phyloP scores from a whole-genome alignment of 805 yeast genomes.

The Starmerella bacillaris region DNA sequence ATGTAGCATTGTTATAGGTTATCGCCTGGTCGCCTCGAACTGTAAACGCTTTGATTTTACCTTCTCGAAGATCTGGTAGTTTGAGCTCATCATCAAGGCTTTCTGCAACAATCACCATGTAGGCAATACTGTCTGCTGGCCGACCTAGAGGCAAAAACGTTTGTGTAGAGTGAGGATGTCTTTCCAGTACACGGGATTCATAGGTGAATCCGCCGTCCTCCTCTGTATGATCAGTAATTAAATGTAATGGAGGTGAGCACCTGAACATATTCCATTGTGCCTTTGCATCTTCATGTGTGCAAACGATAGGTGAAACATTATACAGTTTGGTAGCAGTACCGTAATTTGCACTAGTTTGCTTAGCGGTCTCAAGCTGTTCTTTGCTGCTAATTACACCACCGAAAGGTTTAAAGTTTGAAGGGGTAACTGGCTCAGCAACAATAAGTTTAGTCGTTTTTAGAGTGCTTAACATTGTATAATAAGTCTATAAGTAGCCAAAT shows the following conservation, averaged over 20 bases:
- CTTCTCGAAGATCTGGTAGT: constrained; percentile 39
- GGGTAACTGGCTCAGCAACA: constrained; percentile 45
- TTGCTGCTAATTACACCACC: constrained; percentile 68
- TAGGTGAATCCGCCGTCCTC: constrained; percentile 23
- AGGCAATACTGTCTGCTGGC: constrained; percentile 31
- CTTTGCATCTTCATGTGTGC: constrained; percentile 24
- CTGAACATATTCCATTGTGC: constrained; percentile 74
- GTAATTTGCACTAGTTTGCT: constrained; percentile 51
- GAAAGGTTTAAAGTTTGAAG: constrained; percentile 43
- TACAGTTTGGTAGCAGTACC: constrained; percentile 79
- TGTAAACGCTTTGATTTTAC: constrained; percentile 44
- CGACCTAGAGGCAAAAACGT: constrained; percentile 85
- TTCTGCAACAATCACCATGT: constrained; percentile 63
- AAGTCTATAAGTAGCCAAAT: neutral
- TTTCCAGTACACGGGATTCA: constrained; percentile 53
- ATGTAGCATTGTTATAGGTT: constrained; percentile 63
- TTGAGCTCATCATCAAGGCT: constrained; percentile 19
- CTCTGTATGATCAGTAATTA: constrained; percentile 23
- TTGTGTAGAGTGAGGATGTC: constrained; percentile 81
- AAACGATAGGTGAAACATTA: constrained; percentile 48
- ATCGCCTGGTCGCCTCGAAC: constrained; percentile 76
- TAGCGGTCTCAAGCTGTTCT: constrained; percentile 40
- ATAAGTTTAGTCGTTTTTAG: constrained; percentile 5
- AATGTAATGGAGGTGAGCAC: constrained; percentile 56
- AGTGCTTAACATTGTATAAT: constrained; percentile 15